phyloP scores from a whole-genome alignment of 371 early-diverging fungal species.

The Mortierella sp. region DNA sequence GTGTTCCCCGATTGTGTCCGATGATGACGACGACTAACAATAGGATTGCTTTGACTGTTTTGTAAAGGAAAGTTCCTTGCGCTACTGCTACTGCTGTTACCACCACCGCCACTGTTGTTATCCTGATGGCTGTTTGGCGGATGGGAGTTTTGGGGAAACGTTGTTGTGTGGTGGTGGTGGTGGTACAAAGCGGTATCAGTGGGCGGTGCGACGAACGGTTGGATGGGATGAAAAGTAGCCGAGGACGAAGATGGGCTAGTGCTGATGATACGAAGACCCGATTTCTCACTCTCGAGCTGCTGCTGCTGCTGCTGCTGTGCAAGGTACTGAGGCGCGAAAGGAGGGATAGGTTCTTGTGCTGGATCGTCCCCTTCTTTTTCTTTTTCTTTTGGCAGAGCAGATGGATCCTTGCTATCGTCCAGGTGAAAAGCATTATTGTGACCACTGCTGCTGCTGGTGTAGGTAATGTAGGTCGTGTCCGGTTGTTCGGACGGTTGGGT shows the following conservation, averaged over 20 bases:
- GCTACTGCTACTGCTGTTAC: no score
- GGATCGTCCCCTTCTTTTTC: no score
- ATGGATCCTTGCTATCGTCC: not conserved
- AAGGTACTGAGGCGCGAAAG: no score
- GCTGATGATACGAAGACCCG: no score
- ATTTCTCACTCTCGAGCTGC: conserved; percentile 14
- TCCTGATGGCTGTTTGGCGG: not conserved
- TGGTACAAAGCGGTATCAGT: conserved; percentile 5
- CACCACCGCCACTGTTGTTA: not conserved
- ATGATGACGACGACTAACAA: not conserved
- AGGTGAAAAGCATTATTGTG: not conserved
- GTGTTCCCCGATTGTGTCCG: not conserved
- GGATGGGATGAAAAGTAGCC: conserved; percentile 3
- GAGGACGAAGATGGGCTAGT: no score
- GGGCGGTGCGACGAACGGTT: conserved; percentile 6
- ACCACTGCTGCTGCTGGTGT: not conserved
- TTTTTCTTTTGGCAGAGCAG: no score
- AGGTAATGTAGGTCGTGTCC: not conserved
- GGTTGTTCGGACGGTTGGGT: not conserved
- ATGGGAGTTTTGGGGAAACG: conserved; percentile 2
- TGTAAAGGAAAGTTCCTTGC: no score
- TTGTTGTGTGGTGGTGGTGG: conserved; percentile 6
- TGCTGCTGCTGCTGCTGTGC: no score
- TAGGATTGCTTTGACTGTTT: no score
- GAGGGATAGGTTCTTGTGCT: no score